Conservation (phyloP, 345 rosid species). For the Citrus sp. region DNA sequence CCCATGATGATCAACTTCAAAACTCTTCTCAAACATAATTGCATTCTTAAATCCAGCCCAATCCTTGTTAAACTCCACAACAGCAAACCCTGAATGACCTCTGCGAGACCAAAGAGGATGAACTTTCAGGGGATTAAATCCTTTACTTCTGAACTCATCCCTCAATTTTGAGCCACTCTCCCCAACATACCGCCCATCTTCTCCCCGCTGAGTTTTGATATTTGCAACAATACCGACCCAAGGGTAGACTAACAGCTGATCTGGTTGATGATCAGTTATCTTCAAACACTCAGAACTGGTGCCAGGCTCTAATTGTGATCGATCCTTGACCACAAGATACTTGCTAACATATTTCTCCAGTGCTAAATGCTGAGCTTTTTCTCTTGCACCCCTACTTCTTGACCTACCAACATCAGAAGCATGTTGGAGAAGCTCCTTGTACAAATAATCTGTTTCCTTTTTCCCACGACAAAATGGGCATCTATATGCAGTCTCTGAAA, state of each 20-base stretch:
- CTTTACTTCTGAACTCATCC: slow-evolving; percentile 45
- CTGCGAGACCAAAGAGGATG: slow-evolving; percentile 46
- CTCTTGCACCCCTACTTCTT: slow-evolving; percentile 17
- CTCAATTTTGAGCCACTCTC: slow-evolving; percentile 53
- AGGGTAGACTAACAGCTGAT: slow-evolving; percentile 54
- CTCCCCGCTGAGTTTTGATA: slow-evolving; percentile 33
- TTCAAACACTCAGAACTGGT: not conserved
- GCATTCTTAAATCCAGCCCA: slow-evolving; percentile 62
- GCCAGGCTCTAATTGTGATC: not conserved
- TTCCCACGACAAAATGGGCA: slow-evolving; percentile 39
- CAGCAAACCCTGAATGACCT: slow-evolving; percentile 65
- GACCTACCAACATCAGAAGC: slow-evolving; percentile 23
- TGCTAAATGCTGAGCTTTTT: slow-evolving; percentile 39
- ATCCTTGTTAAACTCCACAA: slow-evolving; percentile 58
- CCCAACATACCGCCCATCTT: slow-evolving; percentile 43
- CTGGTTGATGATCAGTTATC: not conserved
- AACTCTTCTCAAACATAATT: slow-evolving; percentile 50
- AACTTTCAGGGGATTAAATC: slow-evolving; percentile 66
- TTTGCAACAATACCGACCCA: slow-evolving; percentile 69
- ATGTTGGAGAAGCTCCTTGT: slow-evolving; percentile 34
- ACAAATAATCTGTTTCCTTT: slow-evolving; percentile 14
- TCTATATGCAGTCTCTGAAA: slow-evolving; percentile 18
- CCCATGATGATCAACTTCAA: slow-evolving; percentile 35
- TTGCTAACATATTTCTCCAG: slow-evolving; percentile 29
- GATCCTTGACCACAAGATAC: slow-evolving; percentile 16